Percentiles rank a stretch among this genome's conserved stretches.
phyloP scores from a whole-genome alignment of 208 protist species.

The Crithidia thermophila region DNA sequence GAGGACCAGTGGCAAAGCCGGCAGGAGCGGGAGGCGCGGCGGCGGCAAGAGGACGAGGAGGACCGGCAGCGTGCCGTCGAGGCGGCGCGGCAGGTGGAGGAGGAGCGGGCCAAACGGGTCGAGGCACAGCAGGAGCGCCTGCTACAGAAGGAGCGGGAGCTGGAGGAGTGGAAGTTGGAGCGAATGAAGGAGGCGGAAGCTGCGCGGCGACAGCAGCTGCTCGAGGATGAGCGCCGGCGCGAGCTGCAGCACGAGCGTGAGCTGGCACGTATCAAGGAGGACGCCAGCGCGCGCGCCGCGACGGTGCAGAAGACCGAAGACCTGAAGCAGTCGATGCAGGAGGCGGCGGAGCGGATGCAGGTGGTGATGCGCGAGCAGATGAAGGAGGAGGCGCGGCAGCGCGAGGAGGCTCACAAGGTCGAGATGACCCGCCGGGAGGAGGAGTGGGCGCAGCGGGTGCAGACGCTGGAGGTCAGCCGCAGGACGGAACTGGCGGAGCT shows the following conservation, averaged over 20 bases:
- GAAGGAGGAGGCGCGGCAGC: conserved; percentile 36
- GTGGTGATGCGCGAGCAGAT: conserved; percentile 40
- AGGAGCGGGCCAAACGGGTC: conserved; percentile 59
- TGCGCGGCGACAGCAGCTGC: conserved; percentile 39
- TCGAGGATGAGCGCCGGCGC: conserved; percentile 75
- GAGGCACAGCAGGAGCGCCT: conserved; percentile 73
- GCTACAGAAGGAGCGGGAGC: conserved; percentile 69
- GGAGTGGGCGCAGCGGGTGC: conserved; percentile 47
- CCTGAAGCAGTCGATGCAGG: conserved; percentile 39
- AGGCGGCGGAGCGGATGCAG: conserved; percentile 38
- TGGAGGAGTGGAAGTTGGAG: conserved; percentile 88
- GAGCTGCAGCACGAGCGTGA: conserved; percentile 77
- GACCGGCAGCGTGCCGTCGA: conserved; percentile 64
- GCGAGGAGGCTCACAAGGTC: conserved; percentile 35
- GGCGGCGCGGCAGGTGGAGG: conserved; percentile 53
- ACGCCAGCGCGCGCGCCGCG: conserved; percentile 41
- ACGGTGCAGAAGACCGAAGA: conserved; percentile 38
- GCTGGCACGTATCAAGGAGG: conserved; percentile 68
- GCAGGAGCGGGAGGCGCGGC: conserved; percentile 38
- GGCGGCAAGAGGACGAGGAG: conserved; percentile 47
- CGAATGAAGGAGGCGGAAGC: conserved; percentile 53
- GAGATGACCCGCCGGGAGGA: conserved; percentile 39
- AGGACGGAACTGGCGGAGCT: conserved; percentile 55
- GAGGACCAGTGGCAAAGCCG: conserved; percentile 58
- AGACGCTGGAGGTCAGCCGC: conserved; percentile 47